Percentiles rank a stretch among this genome's conserved stretches.
These are phyloP conservation scores for Epichloe sibirici DNA, from an alignment of 2,329 filamentous ascomycete genomes.

Conservation along the genomic window DNA sequence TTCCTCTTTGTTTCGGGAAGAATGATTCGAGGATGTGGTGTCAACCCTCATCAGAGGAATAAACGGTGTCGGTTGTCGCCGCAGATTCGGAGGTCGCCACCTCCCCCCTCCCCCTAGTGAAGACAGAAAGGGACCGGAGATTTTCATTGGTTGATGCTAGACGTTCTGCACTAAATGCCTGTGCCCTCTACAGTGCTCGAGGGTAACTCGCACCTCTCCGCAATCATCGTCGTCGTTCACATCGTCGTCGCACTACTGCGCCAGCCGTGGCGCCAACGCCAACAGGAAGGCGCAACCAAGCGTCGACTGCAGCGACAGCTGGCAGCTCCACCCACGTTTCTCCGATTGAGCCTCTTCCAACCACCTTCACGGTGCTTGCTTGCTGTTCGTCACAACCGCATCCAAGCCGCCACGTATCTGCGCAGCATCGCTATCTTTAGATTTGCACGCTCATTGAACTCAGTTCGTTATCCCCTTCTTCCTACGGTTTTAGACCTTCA, in stretches of 20 bases:
- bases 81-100: constrained; percentile 22
- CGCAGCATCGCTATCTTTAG: constrained; percentile 12
- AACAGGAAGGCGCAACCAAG: neutral
- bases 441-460: constrained; percentile 18
- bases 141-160: neutral
- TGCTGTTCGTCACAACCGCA: constrained; percentile 2
- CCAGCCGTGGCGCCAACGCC: neutral
- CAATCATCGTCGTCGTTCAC: neutral
- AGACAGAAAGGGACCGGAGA: neutral
- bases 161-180: neutral
- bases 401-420: constrained; percentile 9
- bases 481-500: constrained; percentile 8
- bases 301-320: constrained; percentile 2
- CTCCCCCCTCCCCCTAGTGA: constrained; percentile 8
- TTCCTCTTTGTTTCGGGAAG: neutral
- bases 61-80: constrained; percentile 4
- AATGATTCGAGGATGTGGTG: neutral
- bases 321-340: constrained; percentile 7
- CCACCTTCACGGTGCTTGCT: constrained; percentile 5
- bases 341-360: constrained; percentile 6
- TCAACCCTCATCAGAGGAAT: neutral
- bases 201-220: constrained; percentile 1
- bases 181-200: neutral
- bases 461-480: constrained; percentile 20
- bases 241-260: neutral